Evolutionary conservation across 2,329 filamentous ascomycete genomes (phyloP), one percentile per base, ranked within the genome.

Genomic region (Mycocentrospora acerina): DNA sequence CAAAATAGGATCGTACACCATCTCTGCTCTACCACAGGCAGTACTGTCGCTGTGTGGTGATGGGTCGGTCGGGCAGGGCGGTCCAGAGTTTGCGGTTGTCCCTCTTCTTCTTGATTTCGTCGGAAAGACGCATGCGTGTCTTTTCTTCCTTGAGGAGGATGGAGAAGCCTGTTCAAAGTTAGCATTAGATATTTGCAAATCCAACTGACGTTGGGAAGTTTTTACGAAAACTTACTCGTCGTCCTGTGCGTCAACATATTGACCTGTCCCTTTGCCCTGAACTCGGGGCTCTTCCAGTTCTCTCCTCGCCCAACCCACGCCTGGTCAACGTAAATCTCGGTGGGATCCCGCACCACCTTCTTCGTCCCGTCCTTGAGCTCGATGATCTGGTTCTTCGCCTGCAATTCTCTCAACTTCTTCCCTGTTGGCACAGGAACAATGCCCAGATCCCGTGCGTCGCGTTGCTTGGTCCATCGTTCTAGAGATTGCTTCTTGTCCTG

Each of bases 91-190:
- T 87, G 45, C 83, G 79, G 60, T 83, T 83, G 37, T 79, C 76
- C 66, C 86, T 78, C 74, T 88, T 91, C 53, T 82, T 82, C 62
- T 88, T 78, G 42, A 83, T 81, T 60, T 96, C 90, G 40, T 88
- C 76, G 60, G 85, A 81, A 63, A 90, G 79, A 44, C 93, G 81
- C 59, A 96, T 83, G 37, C 90, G 78, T 5, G 93, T 95, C 68
- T 86, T 86, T 68, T 97, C 90, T 66, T 98, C 93, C 73, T 97
- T 98, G 62, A 98, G 73, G 11, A 95, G 67, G 24, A 98, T 71
- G 0, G 84, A 82, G 44, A 96, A 79, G 51, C 78, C 88, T 90
- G 46, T 9, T 24, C 5, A 7, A 16, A 9, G 36, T 53, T 39
- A 56, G 38, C 28, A 24, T 4, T 2, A 14, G 3, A 4, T 19